A percentile compares a stretch with the other conserved stretches of the same genome.
Conservation (phyloP, 306 rosid genomes). For the Quercus parvula region DNA sequence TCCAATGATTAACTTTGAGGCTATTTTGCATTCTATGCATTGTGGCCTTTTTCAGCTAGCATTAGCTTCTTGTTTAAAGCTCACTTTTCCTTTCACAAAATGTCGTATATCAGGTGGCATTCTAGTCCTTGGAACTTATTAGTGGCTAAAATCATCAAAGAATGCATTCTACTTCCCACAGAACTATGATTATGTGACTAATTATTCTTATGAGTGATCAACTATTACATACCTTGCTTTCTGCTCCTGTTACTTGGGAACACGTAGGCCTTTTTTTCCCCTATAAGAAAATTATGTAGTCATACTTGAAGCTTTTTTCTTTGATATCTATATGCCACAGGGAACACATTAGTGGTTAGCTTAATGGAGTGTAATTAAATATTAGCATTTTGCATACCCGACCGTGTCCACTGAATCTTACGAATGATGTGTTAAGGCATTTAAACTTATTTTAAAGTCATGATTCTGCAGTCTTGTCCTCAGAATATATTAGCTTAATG, state of each 20-base stretch:
- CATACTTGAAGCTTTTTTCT: not conserved
- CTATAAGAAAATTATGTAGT: not conserved
- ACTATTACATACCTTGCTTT: not conserved
- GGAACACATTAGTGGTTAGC: not conserved
- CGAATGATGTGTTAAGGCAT: not conserved
- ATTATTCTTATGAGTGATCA: not conserved
- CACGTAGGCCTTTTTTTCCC: too few species aligned
- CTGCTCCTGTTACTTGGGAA: not conserved
- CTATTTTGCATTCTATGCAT: not conserved
- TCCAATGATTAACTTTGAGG: not conserved
- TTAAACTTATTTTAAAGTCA: not conserved
- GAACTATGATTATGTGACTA: not conserved
- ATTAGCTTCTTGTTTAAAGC: not conserved
- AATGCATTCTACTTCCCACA: not conserved
- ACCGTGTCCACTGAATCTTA: not conserved
- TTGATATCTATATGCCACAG: not conserved
- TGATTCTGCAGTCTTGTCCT: not conserved
- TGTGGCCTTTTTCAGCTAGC: not conserved
- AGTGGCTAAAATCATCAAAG: not conserved
- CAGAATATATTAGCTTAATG: not conserved
- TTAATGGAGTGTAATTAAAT: not conserved
- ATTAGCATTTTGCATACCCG: not conserved
- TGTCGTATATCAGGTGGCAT: not conserved
- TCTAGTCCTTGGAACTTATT: not conserved
- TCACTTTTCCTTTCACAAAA: not conserved